phyloP scores from a whole-genome alignment of 1,139 yeast species.

The Lodderomyces jiufengensis region DNA sequence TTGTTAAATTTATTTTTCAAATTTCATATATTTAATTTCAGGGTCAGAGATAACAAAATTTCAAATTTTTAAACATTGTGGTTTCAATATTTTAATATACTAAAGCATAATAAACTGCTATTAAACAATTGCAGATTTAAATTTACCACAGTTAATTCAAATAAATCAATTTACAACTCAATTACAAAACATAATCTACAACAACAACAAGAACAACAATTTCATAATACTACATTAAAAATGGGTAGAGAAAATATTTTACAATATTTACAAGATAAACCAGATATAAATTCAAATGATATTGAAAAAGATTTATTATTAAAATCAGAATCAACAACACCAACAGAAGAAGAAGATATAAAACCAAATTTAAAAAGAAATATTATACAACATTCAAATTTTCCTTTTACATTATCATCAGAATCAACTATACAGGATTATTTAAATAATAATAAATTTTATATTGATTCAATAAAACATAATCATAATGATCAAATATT shows the following conservation, averaged over 20 bases:
- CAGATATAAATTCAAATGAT: slow-evolving; percentile 32
- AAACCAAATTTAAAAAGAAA: slow-evolving; percentile 9
- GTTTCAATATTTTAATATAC: too few relatives aligned
- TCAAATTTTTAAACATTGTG: too few relatives aligned
- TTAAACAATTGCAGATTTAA: neutral
- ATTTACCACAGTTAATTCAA: slow-evolving; percentile 1
- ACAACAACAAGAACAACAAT: slow-evolving; percentile 7
- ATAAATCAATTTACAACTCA: neutral
- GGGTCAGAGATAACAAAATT: too few relatives aligned
- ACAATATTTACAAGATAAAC: slow-evolving; percentile 41
- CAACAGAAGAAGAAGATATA: slow-evolving; percentile 7
- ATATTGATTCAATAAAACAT: slow-evolving; percentile 58
- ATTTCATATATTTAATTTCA: too few relatives aligned
- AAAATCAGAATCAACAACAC: slow-evolving; percentile 3
- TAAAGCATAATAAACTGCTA: neutral
- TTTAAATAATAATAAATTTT: slow-evolving; percentile 62
- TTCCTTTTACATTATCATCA: slow-evolving; percentile 55
- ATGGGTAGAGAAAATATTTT: slow-evolving; percentile 48
- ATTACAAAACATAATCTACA: neutral
- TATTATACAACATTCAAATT: slow-evolving; percentile 19
- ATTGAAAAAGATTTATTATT: slow-evolving; percentile 5
- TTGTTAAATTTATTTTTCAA: too few relatives aligned
- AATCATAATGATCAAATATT: slow-evolving; percentile 62
- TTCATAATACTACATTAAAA: slow-evolving; percentile 1
- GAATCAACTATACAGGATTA: slow-evolving; percentile 62